phyloP scores from a whole-genome alignment of 139 green algal species.

The Chlorella sp. region DNA sequence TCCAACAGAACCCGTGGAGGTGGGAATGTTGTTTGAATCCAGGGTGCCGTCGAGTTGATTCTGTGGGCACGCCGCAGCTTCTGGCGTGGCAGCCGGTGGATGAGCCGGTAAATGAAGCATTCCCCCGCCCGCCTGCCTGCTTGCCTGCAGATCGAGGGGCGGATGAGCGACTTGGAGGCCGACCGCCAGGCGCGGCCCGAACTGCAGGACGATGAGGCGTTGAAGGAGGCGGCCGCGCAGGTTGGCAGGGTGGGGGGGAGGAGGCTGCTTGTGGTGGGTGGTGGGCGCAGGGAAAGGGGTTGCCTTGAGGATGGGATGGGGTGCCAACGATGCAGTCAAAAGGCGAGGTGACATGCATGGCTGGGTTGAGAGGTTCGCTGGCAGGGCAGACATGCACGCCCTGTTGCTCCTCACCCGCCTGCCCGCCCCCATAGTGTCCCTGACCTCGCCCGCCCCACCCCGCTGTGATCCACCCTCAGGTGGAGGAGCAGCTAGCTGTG shows the following conservation, averaged over 20 bases:
- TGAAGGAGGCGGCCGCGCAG: conserved; percentile 10
- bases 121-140: no score
- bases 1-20: background rate
- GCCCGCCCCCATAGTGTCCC: background rate
- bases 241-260: background rate
- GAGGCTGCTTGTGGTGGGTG: background rate
- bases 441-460: background rate
- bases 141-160: background rate
- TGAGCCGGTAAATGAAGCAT: no score
- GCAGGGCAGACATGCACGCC: background rate
- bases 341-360: no score
- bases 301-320: no score
- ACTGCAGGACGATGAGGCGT: conserved; percentile 10
- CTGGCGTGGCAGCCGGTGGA: background rate
- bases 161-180: background rate
- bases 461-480: background rate
- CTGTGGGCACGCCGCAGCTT: no score
- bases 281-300: background rate
- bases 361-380: no score
- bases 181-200: background rate
- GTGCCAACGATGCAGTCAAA: no score
- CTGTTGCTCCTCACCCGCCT: background rate
- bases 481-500: conserved; percentile 14
- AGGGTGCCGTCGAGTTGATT: no score
- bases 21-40: no score